Evolutionary conservation across 192 early-diverging fungal species (phyloP), one percentile per base, ranked within the genome.

Genomic region (Chytriomyces hyalinus): DNA sequence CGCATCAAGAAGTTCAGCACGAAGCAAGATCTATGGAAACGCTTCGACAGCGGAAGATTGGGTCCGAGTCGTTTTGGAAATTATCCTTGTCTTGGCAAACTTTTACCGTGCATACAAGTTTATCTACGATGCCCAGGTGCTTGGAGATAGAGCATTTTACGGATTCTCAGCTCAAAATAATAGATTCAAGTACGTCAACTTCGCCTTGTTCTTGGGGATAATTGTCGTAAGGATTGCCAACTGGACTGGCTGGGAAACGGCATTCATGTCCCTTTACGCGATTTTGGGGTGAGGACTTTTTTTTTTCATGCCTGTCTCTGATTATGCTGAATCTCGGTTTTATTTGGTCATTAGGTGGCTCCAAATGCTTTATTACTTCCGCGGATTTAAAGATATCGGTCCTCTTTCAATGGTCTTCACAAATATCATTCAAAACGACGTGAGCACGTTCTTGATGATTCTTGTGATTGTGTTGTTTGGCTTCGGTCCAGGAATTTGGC

Each of bases 171-270:
- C 44, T 11, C 10, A 45, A 9, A 46, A 78, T 36, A 79, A 78
- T 47, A 1, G 65, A 28, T 22, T 79, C 63, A 76, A 79, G 51
- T 79, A 73, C 26, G 0, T 66, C 43, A 76, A 70, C 57, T 49
- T 70, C 22, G 51, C 1, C 6, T 10, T 78, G 6, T 60, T 78
- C 59, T 7, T 44, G 10, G 43, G 11, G 13, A 65, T 78, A 61
- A 57, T 70, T 36, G 53, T 70, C 7, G 3, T 78, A 5, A 47
- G 76, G 17, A 17, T 70, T 20, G 0, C 22, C 61, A 74, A 44
- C 15, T 43, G 44, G 51, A 71, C 20, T 57, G n/a, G 10, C 11
- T 48, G n/a, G 11, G 69, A 71, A 26, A 57, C 49, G 6, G 69
- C 45, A 26, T 15, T 20, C 8, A 13, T 71, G 51, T 57, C 44